Conservation (phyloP, 23 red algal genomes). For the Gracilariopsis chorda region DNA sequence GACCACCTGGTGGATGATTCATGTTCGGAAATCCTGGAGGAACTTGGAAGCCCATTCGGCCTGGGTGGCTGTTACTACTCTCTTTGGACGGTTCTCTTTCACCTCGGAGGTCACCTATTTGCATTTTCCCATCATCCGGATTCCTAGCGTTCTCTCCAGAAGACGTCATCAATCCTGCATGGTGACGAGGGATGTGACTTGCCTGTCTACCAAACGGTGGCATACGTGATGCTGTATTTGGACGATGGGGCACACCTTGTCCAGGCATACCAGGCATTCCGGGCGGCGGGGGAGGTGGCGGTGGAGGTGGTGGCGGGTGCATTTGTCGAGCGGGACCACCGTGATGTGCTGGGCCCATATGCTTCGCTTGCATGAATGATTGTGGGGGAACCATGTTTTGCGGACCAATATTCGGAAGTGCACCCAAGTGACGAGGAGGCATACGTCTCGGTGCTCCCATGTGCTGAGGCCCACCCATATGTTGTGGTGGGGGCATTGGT, state of each 20-base stretch:
- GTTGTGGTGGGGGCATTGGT: slow-evolving; percentile 7
- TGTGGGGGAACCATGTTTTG: slow-evolving; percentile 1
- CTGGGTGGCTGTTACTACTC: neutral
- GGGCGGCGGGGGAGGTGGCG: neutral
- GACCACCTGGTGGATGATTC: neutral
- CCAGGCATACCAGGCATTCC: neutral
- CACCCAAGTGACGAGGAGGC: neutral
- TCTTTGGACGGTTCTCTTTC: too few relatives aligned
- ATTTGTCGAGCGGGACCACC: neutral
- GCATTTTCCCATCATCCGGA: neutral
- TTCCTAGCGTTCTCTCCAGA: neutral
- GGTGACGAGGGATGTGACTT: neutral
- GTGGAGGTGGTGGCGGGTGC: neutral
- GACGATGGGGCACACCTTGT: neutral
- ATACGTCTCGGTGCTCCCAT: too few relatives aligned
- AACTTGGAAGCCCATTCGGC: neutral
- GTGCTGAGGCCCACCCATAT: slow-evolving; percentile 18
- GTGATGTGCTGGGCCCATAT: neutral
- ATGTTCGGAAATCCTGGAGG: neutral
- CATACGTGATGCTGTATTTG: neutral
- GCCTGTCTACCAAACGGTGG: neutral
- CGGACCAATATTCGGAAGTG: neutral
- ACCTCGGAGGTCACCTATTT: neutral
- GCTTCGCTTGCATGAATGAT: neutral
- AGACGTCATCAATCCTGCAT: too few relatives aligned